phyloP scores from a whole-genome alignment of 805 yeast species.

The Diddensiella caesifluorescens region DNA sequence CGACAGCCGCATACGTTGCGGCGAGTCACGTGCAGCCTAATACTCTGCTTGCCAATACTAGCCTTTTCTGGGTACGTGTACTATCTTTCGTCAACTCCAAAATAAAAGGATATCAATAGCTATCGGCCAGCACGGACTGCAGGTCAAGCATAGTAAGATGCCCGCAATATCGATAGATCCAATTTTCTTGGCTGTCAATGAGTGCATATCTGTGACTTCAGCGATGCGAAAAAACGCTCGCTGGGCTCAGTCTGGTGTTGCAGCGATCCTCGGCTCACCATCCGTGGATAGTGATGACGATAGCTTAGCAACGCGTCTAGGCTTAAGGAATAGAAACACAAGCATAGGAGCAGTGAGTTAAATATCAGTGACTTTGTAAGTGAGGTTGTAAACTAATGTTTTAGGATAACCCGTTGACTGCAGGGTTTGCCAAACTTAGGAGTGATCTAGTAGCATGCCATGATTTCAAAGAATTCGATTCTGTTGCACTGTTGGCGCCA shows the following conservation, averaged over 20 bases:
- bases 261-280: slow-evolving; percentile 73
- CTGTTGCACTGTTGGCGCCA: slow-evolving; percentile 76
- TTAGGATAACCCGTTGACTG: slow-evolving; percentile 59
- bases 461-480: slow-evolving; percentile 53
- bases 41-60: too few species aligned
- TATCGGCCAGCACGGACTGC: slow-evolving; percentile 9
- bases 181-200: slow-evolving; percentile 76
- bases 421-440: slow-evolving; percentile 75
- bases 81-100: slow-evolving; percentile 2
- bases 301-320: slow-evolving; percentile 33
- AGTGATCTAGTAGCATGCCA: slow-evolving; percentile 57
- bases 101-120: background rate
- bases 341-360: slow-evolving; percentile 7
- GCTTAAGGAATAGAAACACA: slow-evolving; percentile 25
- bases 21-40: too few species aligned
- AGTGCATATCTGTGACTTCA: slow-evolving; percentile 78
- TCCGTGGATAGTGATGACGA: slow-evolving; percentile 42
- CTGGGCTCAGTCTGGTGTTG: slow-evolving; percentile 72
- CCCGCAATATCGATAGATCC: slow-evolving; percentile 53
- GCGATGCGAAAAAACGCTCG: slow-evolving; percentile 85
- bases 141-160: too few species aligned
- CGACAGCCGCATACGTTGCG: too few species aligned
- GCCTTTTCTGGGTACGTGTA: slow-evolving; percentile 1
- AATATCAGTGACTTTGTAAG: background rate
- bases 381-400: slow-evolving; percentile 1